These are phyloP conservation scores for Mallotus japonicus DNA, from an alignment of 441 rosid genomes.

Conservation along the genomic window DNA sequence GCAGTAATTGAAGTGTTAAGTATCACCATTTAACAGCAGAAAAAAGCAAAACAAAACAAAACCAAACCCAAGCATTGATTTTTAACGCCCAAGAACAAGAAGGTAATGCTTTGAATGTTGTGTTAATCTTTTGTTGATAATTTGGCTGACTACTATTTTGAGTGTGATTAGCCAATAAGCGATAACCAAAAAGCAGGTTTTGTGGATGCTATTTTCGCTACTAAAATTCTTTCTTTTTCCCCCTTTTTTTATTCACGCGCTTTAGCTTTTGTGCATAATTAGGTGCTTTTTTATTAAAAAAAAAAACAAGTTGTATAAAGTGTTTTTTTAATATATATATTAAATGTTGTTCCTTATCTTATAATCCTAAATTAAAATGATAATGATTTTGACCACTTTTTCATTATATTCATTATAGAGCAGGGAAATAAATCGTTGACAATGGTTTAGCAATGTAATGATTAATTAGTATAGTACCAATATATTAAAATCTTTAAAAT, in stretches of 20 bases:
- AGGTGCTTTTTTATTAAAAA: background rate
- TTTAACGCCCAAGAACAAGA: background rate
- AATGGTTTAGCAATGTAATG: too few species aligned
- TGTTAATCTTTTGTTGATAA: background rate
- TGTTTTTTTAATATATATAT: too few species aligned
- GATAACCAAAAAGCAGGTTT: too few species aligned
- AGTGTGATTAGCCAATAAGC: background rate
- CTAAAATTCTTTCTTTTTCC: background rate
- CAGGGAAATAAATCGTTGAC: too few species aligned
- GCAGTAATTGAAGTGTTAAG: conserved; percentile 17
- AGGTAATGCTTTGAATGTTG: background rate
- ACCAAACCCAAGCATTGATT: background rate
- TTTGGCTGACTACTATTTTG: too few species aligned
- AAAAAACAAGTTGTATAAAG: too few species aligned
- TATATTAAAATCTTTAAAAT: too few species aligned
- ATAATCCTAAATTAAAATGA: background rate
- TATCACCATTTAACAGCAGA: conserved; percentile 34
- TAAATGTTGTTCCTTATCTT: too few species aligned
- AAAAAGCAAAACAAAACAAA: background rate
- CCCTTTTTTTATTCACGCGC: conserved; percentile 2
- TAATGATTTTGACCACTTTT: background rate
- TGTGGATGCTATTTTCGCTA: too few species aligned
- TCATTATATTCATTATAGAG: background rate
- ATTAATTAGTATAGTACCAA: too few species aligned
- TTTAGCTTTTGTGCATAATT: background rate